Base-by-base conservation (phyloP, 495 filamentous ascomycete genomes). In the Staphylotrichum tortipilum region DNA sequence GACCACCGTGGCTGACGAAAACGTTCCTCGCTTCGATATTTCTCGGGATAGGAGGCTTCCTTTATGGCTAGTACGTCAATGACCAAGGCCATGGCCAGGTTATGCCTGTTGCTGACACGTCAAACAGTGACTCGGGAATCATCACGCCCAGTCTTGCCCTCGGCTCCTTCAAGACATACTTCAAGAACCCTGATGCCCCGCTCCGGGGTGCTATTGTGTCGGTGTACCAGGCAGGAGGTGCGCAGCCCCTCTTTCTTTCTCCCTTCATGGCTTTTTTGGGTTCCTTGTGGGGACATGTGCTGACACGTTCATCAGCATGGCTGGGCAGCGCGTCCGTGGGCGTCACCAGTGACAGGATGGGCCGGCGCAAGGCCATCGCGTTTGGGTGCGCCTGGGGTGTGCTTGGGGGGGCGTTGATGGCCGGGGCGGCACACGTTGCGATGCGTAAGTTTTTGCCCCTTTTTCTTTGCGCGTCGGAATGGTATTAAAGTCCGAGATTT, bases 201-300 rank as follows among this genome's bases (percentile, higher is more conserved):
- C 69, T 66, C 3, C 70, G 72, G 4, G 76, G 74, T 21, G 61
- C 62, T 5, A 75, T 79, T 39, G 71, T 79, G 21, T 75, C 74
- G 15, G 68, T 75, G 2, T 78, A 76, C 26, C 74, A 68, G 48
- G 74, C 57, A 3, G 65, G 60, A 55, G 46, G 46, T 40, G 11
- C 7, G 29, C 14, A 3, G 10, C 26, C 26, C 26, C 10, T 28
- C 6, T 5, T 28, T 28, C 26, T 28, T 28, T 28, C 26, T n/a
- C n/a, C n/a, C n/a, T n/a, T n/a, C n/a, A n/a, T n/a, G n/a, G n/a
- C n/a, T n/a, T n/a, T n/a, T n/a, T n/a, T n/a, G n/a, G n/a, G n/a
- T n/a, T n/a, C n/a, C n/a, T 31, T 3, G 29, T 14, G 9, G 29
- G 29, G n/a, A 28, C n/a, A n/a, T n/a, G 22, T 18, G 24, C 40